A percentile compares a stretch with the other conserved stretches of the same genome.
phyloP scores from a whole-genome alignment of 768 basidiomycete genomes.

The Lactarius hatsudake region DNA sequence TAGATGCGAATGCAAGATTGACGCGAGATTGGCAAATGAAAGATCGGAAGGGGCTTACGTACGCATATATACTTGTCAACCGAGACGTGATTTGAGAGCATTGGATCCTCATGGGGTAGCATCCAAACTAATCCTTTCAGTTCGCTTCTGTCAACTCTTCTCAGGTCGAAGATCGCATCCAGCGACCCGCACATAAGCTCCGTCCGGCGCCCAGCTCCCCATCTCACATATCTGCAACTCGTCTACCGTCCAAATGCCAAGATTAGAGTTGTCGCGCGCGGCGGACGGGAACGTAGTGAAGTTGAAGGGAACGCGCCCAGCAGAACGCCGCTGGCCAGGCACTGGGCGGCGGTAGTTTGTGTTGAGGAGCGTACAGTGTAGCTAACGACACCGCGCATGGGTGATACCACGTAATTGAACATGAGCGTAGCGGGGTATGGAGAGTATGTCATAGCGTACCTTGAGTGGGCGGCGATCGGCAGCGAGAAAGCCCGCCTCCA shows the following conservation, averaged over 20 bases:
- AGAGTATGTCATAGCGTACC: constrained; percentile 27
- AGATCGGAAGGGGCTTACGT: too few species aligned
- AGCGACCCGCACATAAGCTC: neutral
- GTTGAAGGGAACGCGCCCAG: neutral
- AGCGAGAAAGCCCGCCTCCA: constrained; percentile 33
- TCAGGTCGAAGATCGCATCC: constrained; percentile 9
- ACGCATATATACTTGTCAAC: too few species aligned
- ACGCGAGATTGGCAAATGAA: too few species aligned
- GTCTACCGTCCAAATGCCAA: constrained; percentile 39
- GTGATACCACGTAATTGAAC: neutral
- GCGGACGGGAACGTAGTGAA: neutral
- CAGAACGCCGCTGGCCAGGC: neutral
- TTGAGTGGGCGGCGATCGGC: constrained; percentile 38
- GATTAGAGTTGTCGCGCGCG: constrained; percentile 35
- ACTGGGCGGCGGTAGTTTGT: neutral
- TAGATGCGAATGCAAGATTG: too few species aligned
- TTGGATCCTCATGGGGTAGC: neutral
- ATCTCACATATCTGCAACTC: neutral
- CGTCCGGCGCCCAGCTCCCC: constrained; percentile 43
- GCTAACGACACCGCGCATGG: neutral
- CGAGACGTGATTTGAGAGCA: too few species aligned
- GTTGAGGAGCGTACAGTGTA: neutral
- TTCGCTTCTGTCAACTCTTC: neutral
- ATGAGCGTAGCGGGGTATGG: neutral
- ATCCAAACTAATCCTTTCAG: neutral